Conservation (phyloP, 768 basidiomycete species). For the Tulasnella sp. region DNA sequence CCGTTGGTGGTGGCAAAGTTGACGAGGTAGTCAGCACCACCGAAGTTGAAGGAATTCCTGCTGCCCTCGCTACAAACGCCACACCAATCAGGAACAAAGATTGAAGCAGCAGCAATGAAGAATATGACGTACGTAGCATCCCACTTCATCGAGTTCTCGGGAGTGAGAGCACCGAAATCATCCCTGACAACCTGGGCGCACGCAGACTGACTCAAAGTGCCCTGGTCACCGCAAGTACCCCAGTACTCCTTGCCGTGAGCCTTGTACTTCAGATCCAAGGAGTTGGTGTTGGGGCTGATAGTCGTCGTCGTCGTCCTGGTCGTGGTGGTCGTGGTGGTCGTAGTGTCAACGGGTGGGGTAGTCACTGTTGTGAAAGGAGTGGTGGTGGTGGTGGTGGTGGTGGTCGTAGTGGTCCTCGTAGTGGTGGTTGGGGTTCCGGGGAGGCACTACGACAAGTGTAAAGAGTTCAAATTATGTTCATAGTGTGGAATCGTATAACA, state of each 20-base stretch:
- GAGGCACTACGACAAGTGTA: neutral
- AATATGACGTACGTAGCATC: conserved; percentile 5
- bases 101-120: neutral
- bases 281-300: neutral
- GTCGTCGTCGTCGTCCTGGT: too few relatives aligned
- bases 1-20: conserved; percentile 36
- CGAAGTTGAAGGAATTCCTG: conserved; percentile 34
- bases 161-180: conserved; percentile 37
- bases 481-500: neutral
- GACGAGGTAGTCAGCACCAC: conserved; percentile 35
- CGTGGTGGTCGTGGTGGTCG: neutral
- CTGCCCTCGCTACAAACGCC: conserved; percentile 19
- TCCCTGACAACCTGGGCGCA: conserved; percentile 33
- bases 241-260: conserved; percentile 19
- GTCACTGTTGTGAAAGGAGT: neutral
- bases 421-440: neutral
- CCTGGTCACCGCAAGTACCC: conserved; percentile 25
- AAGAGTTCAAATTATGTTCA: neutral
- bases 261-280: conserved; percentile 7
- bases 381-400: neutral
- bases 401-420: neutral
- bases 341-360: neutral
- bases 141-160: conserved; percentile 37
- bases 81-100: neutral
- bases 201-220: conserved; percentile 12